Percentiles rank a stretch among this genome's conserved stretches.
phyloP scores from a whole-genome alignment of 345 rosid genomes.

The sweet orange (Citrus sinensis) region DVS_A1.0 CM039164.1:23202001-23202500 shows the following conservation, averaged over 20 bases:
- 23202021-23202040: too few species aligned
- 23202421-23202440: not conserved
- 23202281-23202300: not conserved
- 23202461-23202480: not conserved
- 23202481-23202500: not conserved
- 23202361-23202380: not conserved
- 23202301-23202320: not conserved
- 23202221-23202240: not conserved
- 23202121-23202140: too few species aligned
- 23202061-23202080: not conserved
- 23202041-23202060: not conserved
- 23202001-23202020: too few species aligned
- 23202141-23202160: not conserved
- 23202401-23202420: not conserved
- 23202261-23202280: not conserved
- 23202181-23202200: slow-evolving; percentile 9
- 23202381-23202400: not conserved
- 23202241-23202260: too few species aligned
- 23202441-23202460: not conserved
- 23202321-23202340: not conserved
- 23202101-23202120: too few species aligned
- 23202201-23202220: not conserved
- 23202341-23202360: not conserved
- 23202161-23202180: not conserved
- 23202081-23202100: not conserved